Conservation (phyloP, 345 rosid species). For the Salix dunnii region DNA sequence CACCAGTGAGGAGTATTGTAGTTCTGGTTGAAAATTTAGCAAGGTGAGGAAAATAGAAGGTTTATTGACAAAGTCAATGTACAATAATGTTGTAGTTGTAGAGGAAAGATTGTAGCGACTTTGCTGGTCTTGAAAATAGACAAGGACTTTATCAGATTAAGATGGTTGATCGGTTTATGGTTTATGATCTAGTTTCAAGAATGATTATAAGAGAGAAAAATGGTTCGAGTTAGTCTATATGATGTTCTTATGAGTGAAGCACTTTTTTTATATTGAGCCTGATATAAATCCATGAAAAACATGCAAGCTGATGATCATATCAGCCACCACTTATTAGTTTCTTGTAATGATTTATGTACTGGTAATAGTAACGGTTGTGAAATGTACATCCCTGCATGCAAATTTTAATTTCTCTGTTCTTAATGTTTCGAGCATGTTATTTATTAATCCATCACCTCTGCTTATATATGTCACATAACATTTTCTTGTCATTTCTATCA, state of each 20-base stretch:
- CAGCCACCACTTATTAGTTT: neutral
- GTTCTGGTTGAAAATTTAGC: neutral
- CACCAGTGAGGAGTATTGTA: neutral
- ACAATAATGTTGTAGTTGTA: neutral
- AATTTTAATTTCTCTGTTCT: neutral
- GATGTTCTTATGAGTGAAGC: neutral
- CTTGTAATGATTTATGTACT: neutral
- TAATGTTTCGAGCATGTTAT: neutral
- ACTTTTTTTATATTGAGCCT: neutral
- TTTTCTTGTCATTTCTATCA: neutral
- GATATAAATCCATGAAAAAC: neutral
- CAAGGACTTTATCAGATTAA: neutral
- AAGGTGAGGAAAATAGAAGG: neutral
- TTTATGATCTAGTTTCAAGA: neutral
- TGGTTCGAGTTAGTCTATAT: neutral
- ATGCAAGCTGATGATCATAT: neutral
- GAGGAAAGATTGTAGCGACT: neutral
- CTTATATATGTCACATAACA: neutral
- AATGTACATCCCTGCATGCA: neutral
- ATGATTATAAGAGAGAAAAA: neutral
- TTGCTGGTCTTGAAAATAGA: neutral
- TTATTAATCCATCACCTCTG: neutral
- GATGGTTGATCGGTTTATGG: neutral
- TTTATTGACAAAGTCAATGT: neutral
- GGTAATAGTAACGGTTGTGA: neutral